A percentile compares a stretch with the other conserved stretches of the same genome.
phyloP scores from a whole-genome alignment of 163 green algal genomes.

The Scenedesmus sp. region DNA sequence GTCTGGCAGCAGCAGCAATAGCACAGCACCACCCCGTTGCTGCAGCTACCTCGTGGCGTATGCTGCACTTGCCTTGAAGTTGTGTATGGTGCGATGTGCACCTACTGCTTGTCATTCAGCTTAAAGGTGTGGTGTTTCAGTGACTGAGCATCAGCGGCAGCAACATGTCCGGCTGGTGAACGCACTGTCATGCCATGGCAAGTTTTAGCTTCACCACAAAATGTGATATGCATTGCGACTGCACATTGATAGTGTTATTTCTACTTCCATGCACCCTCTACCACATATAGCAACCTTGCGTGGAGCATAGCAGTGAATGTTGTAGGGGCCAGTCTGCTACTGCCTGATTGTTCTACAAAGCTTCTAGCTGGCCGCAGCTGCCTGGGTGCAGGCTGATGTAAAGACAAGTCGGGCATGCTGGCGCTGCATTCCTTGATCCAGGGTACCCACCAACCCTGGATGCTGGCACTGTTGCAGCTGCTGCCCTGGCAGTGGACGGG shows the following conservation, averaged over 20 bases:
- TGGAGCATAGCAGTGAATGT: neutral
- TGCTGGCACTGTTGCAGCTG: conserved; percentile 34
- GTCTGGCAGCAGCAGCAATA: conserved; percentile 56
- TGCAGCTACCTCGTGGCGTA: neutral
- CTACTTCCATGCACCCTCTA: neutral
- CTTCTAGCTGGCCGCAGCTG: neutral
- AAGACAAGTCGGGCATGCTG: neutral
- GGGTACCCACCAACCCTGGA: conserved; percentile 29
- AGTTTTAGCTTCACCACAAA: neutral
- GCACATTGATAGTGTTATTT: neutral
- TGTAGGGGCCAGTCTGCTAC: no score
- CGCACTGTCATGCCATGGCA: neutral
- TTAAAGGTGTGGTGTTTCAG: no score
- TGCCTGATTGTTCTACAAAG: neutral
- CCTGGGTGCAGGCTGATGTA: neutral
- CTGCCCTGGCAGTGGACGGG: conserved; percentile 26
- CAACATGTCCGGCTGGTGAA: no score
- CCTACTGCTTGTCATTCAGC: no score
- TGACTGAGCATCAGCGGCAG: no score
- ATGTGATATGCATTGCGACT: neutral
- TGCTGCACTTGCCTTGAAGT: no score
- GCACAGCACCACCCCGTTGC: neutral
- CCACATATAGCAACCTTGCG: neutral
- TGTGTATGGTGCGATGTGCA: neutral
- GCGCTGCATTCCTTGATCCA: neutral